Evolutionary conservation across 805 yeast species (phyloP), one percentile per base, ranked within the genome.

Genomic region (Millerozyma miso): DNA sequence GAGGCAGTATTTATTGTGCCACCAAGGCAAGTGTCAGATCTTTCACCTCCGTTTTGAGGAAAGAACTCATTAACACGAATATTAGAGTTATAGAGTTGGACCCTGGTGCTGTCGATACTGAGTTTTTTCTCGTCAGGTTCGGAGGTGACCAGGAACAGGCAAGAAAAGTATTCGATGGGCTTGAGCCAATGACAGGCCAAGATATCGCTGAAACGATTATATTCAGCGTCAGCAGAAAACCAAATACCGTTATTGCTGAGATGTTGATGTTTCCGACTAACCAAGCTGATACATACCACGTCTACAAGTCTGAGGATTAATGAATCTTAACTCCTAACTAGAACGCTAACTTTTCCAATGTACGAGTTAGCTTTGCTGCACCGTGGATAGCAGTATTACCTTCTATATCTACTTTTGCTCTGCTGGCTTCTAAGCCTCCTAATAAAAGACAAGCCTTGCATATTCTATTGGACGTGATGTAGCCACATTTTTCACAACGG

Each of bases 361-460:
- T 76, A 55, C 81, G 76, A 1, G 81, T 66, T 3, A 78, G 51
- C 44, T 73, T 74, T 1, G 89, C 89, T 2, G 87, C 83, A 1
- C 90, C 88, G 33, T 74, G 80, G 0, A 69, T 65, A 1, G 80
- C 65, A 1, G 58, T 51, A 42, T 79, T 79, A 33, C 63, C 67
- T 3, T 80, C 89, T 3, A 89, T 55, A 1, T 62, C 46, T 2
- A 86, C 55, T 59, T 82, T 80, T 0, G 97, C 85, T 50, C 93
- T 73, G 49, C 77, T 81, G 41, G 77, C 71, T 53, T 90, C 93
- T 42, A 93, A 73, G 0, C 97, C 97, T 46, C 87, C 90, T 38
- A 93, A 64, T 20, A 93, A 67, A 41, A 85, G 77, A 63, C 99
- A 93, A 0, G 99, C 99, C 65, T 93, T 93, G 66, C 99, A 93